A percentile compares a stretch with the other conserved stretches of the same genome.
Conservation (phyloP, 306 rosid genomes). For the barrel medic (Medicago truncatula) region DNA sequence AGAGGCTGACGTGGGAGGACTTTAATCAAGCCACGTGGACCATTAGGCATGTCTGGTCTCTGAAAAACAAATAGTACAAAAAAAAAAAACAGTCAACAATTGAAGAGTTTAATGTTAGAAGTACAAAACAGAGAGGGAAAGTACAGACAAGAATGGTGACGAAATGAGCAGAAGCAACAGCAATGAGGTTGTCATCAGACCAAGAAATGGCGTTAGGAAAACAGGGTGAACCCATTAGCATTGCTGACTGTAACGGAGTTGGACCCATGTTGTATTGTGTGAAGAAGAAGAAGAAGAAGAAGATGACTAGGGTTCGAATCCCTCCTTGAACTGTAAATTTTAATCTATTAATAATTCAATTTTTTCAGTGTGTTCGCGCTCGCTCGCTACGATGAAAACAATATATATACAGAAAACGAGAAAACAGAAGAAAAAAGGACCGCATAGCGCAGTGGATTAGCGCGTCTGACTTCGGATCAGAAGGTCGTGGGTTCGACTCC, state of each 20-base stretch:
- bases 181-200: constrained; percentile 88
- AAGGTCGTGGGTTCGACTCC: constrained; percentile 15
- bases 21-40: constrained; percentile 74
- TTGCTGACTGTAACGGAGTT: constrained; percentile 61
- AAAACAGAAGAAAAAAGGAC: neutral
- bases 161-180: constrained; percentile 82
- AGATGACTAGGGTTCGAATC: neutral
- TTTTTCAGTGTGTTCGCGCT: neutral
- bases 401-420: too few relatives aligned
- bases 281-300: neutral
- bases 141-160: constrained; percentile 67
- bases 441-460: constrained; percentile 22
- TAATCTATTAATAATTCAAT: neutral
- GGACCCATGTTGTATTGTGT: neutral
- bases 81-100: too few relatives aligned
- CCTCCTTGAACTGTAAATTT: neutral
- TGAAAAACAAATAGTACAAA: constrained; percentile 8
- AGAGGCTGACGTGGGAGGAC: constrained; percentile 59
- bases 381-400: neutral
- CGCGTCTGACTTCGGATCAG: constrained; percentile 22
- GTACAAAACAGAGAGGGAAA: neutral
- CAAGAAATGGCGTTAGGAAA: constrained; percentile 80
- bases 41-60: constrained; percentile 75
- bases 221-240: constrained; percentile 61
- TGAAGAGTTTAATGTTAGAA: too few relatives aligned